phyloP scores from a whole-genome alignment of 495 filamentous ascomycete genomes.

The Penicillium pulvis region DNA sequence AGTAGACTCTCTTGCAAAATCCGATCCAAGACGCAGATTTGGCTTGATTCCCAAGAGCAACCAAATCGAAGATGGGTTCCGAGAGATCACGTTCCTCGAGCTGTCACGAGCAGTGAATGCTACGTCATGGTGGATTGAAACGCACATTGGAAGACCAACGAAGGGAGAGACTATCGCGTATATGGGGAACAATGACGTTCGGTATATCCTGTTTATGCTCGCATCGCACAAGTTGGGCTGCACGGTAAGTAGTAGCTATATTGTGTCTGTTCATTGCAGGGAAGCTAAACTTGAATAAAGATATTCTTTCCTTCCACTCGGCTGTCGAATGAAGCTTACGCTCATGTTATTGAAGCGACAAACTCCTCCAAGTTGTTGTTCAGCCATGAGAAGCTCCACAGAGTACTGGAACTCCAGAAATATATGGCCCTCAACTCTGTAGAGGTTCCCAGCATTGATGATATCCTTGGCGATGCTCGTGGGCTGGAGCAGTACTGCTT shows the following conservation, averaged over 20 bases:
- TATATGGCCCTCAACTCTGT: background rate
- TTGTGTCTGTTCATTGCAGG: background rate
- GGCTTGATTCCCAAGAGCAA: background rate
- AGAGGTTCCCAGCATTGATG: conserved; percentile 4
- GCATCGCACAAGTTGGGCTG: conserved; percentile 18
- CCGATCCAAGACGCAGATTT: background rate
- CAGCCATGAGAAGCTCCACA: conserved; percentile 1
- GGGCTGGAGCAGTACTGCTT: conserved; percentile 20
- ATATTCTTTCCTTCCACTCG: conserved; percentile 32
- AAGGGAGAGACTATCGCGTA: conserved; percentile 22
- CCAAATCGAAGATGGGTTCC: background rate
- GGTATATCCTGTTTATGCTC: conserved; percentile 15
- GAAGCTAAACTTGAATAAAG: conserved; percentile 7
- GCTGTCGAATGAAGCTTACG: conserved; percentile 35
- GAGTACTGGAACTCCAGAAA: background rate
- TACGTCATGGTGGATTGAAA: conserved; percentile 46
- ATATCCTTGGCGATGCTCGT: background rate
- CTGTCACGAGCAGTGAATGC: conserved; percentile 46
- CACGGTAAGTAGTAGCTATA: conserved; percentile 1
- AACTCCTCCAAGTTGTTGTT: conserved; percentile 21
- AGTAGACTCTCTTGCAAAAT: background rate
- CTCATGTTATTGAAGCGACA: conserved; percentile 27
- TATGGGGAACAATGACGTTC: conserved; percentile 27
- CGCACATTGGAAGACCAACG: conserved; percentile 27
- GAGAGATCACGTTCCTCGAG: background rate